These are phyloP conservation scores for Phytophthora ramorum DNA, from an alignment of 352 stramenopile species.

Conservation along the genomic window DNA sequence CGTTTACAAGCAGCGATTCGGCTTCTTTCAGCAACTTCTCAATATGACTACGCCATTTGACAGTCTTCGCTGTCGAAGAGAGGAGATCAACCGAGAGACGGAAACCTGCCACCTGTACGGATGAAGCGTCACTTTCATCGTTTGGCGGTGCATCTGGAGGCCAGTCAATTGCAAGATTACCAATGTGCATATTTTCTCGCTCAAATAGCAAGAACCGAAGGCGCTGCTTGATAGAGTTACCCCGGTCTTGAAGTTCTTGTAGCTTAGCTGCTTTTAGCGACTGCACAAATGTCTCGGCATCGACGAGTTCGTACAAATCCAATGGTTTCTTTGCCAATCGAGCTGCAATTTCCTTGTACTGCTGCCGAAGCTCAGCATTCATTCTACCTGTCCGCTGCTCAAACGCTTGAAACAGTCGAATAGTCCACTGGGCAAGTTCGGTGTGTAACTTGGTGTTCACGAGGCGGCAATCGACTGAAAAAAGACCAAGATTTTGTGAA, in stretches of 20 bases:
- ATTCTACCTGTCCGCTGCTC: constrained; percentile 52
- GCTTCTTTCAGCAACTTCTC: constrained; percentile 59
- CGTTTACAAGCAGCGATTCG: constrained; percentile 58
- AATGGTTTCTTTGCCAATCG: constrained; percentile 65
- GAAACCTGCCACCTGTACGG: constrained; percentile 6
- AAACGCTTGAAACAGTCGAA: constrained; percentile 54
- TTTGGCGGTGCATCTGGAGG: not conserved
- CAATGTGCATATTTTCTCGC: constrained; percentile 47
- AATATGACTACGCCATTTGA: constrained; percentile 73
- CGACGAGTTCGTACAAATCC: constrained; percentile 79
- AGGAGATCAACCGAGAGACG: constrained; percentile 54
- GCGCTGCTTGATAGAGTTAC: constrained; percentile 58
- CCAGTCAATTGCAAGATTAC: constrained; percentile 6
- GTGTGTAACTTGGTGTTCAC: constrained; percentile 55
- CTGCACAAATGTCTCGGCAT: constrained; percentile 63
- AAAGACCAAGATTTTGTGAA: constrained; percentile 47
- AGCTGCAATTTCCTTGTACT: constrained; percentile 80
- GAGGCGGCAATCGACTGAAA: constrained; percentile 54
- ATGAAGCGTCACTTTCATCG: not conserved
- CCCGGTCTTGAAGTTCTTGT: constrained; percentile 52
- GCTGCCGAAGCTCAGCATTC: constrained; percentile 63
- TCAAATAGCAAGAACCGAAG: constrained; percentile 77
- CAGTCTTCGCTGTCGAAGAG: constrained; percentile 65
- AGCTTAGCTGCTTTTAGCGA: constrained; percentile 54
- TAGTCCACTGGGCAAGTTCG: constrained; percentile 49